phyloP scores from a whole-genome alignment of 1,284 basidiomycete genomes.

The Fomitopsis betulina region DNA sequence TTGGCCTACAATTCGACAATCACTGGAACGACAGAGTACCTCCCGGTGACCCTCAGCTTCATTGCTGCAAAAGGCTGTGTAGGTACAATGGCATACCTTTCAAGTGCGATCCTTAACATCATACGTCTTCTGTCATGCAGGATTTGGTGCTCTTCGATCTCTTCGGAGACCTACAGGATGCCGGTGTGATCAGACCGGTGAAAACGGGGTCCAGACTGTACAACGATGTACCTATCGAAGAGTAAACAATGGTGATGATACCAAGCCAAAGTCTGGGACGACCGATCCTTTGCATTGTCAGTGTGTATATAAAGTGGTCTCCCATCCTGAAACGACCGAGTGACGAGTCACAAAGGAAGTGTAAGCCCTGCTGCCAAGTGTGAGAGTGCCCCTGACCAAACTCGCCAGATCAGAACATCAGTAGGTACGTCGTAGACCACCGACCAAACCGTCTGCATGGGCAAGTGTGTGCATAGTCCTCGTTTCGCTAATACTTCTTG shows the following conservation, averaged over 20 bases:
- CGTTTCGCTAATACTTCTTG: no score
- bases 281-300: no score
- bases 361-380: no score
- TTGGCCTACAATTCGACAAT: conserved; percentile 36
- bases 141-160: conserved; percentile 37
- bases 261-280: no score
- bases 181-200: conserved; percentile 26
- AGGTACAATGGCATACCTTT: conserved; percentile 5
- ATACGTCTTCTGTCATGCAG: conserved; percentile 8
- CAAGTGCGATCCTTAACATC: background rate
- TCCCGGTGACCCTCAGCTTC: conserved; percentile 37
- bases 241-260: background rate
- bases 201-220: conserved; percentile 25
- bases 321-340: no score
- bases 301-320: no score
- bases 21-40: conserved; percentile 31
- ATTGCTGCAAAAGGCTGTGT: conserved; percentile 34
- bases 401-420: no score
- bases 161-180: conserved; percentile 30
- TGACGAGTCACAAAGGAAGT: no score
- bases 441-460: no score
- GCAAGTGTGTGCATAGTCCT: no score
- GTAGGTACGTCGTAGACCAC: no score
- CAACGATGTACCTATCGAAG: background rate
- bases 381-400: no score